phyloP scores from a whole-genome alignment of 169 alveolate genomes.

The Besnoitia besnoiti region DNA sequence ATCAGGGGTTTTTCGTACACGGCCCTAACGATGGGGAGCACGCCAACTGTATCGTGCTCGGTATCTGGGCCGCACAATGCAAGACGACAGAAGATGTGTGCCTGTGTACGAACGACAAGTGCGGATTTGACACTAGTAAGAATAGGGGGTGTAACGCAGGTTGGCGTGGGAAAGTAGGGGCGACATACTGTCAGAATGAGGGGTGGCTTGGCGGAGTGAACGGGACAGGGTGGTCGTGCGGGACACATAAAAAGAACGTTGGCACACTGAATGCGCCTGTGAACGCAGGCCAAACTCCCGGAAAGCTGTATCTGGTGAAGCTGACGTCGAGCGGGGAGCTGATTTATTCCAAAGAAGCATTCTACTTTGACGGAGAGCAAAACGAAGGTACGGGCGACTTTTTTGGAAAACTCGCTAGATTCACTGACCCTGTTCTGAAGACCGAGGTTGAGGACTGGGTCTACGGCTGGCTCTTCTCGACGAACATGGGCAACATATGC shows the following conservation, averaged over 20 bases:
- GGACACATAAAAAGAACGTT: neutral
- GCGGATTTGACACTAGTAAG: neutral
- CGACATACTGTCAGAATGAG: constrained; percentile 15
- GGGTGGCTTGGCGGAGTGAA: constrained; percentile 1
- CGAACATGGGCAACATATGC: constrained; percentile 16
- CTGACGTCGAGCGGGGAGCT: neutral
- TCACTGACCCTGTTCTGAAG: neutral
- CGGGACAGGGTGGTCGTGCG: constrained; percentile 35
- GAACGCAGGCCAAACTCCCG: constrained; percentile 7
- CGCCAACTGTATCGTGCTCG: neutral
- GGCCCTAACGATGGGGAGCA: constrained; percentile 21
- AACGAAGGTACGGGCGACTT: neutral
- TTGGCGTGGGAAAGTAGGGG: constrained; percentile 3
- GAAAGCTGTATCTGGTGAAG: neutral
- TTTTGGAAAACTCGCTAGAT: neutral
- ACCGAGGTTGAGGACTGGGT: constrained; percentile 2
- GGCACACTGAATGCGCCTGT: constrained; percentile 14
- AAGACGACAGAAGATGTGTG: neutral
- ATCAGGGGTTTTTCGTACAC: constrained; percentile 12
- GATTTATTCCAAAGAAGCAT: neutral
- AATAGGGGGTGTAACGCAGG: neutral
- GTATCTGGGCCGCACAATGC: constrained; percentile 27
- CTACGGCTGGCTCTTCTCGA: neutral
- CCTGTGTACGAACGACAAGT: constrained; percentile 15
- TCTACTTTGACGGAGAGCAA: neutral